Base-by-base conservation (phyloP, 2,329 filamentous ascomycete species). In the Rutstroemia sp. region DNA sequence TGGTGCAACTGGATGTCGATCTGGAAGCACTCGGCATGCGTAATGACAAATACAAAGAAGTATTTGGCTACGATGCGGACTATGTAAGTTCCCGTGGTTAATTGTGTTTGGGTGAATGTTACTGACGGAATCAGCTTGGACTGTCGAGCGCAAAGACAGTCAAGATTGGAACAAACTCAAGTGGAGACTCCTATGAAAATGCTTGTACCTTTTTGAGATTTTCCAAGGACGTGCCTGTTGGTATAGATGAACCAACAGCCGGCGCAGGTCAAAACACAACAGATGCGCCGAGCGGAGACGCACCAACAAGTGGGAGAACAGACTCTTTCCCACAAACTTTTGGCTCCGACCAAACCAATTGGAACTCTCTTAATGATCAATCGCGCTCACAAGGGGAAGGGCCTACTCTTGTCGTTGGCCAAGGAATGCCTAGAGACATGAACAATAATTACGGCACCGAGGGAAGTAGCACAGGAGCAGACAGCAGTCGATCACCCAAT, bases 1-100 rank as follows among this genome's bases (percentile, higher is more conserved):
- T 97, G 38, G 89, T 94, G 3, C 94, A 97, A 70, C 76, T 97
- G 5, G 91, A 97, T 63, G 87, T 96, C 16, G 94, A 99, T 67
- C 78, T 97, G 4, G 89, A 95, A 69, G 84, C 83, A 10, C 77
- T 89, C 25, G 83, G 84, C 12, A 71, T 83, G 60, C 77, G 79
- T 21, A n/a, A 63, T 10, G 82, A 78, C 8, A 82, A 78, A 59
- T 74, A 75, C 25, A 77, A 77, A 1, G 82, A 83, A 49, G 74
- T 78, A n/a, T 76, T 79, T 48, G 71, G 75, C 41, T 66, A 71
- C 5, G 72, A 68, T 17, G 63, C 65, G 42, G 70, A 73, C 21
- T 66, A 70, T 8, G 66, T 66, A 44, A 67, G 60, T 58, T 34
- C 64, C 64, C 4, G 27, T 14, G 4, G 10, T 6, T 66, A 14